Base-by-base conservation (phyloP, 371 early-diverging fungal species). In the Mortierella sp. region DNA sequence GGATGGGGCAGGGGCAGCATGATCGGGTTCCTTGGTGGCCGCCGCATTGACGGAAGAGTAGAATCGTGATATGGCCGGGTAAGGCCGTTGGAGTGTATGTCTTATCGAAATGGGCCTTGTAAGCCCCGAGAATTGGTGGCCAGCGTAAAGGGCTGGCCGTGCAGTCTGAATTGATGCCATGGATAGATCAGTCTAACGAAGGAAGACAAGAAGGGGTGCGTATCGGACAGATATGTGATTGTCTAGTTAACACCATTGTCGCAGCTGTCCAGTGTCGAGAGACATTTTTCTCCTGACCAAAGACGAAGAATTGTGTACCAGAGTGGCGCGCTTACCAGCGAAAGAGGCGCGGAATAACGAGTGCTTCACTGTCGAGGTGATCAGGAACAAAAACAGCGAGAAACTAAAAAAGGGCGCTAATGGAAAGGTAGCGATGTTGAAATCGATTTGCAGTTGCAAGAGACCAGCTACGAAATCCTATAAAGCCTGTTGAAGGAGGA, bases 21-120 rank as follows among this genome's bases (percentile, higher is more conserved):
- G 44, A 0, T 53, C 62, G 4, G 54, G 24, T 3, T 60, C 70
- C 39, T 56, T 42, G 21, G 21, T n/a, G 7, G 57, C 43, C 12
- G 68, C 49, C 17, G 48, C 67, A 21, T 57, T 8, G 50, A 51
- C 44, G 5, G 73, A 62, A 21, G 72, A 61, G 30, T 73, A 73
- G 6, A 21, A 57, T 32, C 68, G 73, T 11, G 50, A 30, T 19
- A 43, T 15, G 19, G 46, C 55, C 4, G 59, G 59, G 42, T 19
- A 63, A 8, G 60, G 37, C 3, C 51, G 50, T 17, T 41, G 56
- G 21, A 65, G 32, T 17, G 46, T 14, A 15, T 37, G 41, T 15
- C 34, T 52, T 43, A 60, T 32, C 11, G 32, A 9, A 34, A 59
- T 7, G 3, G 55, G 8, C 52, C 54, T 56, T 28, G 58, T 23